A percentile compares a stretch with the other conserved stretches of the same genome.
Conservation (phyloP, 139 green algal genomes). For the Chlamydomonas sp. region DNA sequence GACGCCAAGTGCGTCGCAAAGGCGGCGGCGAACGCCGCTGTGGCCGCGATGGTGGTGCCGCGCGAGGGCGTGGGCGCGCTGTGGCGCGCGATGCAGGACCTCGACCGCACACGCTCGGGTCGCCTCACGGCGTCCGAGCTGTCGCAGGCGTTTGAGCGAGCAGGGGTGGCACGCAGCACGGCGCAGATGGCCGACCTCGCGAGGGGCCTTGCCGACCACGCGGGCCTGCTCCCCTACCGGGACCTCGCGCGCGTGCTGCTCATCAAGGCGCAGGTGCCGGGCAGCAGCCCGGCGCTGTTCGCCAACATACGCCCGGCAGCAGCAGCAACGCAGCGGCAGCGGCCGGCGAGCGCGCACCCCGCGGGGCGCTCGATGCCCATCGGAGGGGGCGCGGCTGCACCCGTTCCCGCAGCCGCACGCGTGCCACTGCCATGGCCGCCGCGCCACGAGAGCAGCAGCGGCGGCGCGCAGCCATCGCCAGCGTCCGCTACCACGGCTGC, state of each 20-base stretch:
- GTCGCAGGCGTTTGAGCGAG: neutral
- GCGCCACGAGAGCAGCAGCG: neutral
- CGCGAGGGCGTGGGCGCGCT: neutral
- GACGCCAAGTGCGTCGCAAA: neutral
- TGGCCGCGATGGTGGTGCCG: neutral
- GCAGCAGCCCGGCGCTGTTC: slow-evolving; percentile 1
- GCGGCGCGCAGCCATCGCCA: neutral
- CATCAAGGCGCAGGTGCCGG: neutral
- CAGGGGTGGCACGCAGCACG: neutral
- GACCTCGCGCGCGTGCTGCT: slow-evolving; percentile 10
- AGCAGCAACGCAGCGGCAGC: neutral
- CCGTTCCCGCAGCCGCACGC: neutral
- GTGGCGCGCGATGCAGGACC: neutral
- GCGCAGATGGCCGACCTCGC: neutral
- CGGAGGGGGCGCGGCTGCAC: neutral
- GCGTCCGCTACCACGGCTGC: neutral
- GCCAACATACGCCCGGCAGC: neutral
- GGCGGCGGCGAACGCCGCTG: neutral
- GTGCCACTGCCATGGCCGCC: neutral
- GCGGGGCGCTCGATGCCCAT: neutral
- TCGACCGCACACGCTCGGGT: slow-evolving; percentile 1
- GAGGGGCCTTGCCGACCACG: neutral
- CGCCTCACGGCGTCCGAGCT: neutral
- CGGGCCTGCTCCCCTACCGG: slow-evolving; percentile 11
- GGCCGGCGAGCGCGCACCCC: neutral